Conservation (phyloP, 2,329 filamentous ascomycete species). For the Fusarium ramigenum region DNA sequence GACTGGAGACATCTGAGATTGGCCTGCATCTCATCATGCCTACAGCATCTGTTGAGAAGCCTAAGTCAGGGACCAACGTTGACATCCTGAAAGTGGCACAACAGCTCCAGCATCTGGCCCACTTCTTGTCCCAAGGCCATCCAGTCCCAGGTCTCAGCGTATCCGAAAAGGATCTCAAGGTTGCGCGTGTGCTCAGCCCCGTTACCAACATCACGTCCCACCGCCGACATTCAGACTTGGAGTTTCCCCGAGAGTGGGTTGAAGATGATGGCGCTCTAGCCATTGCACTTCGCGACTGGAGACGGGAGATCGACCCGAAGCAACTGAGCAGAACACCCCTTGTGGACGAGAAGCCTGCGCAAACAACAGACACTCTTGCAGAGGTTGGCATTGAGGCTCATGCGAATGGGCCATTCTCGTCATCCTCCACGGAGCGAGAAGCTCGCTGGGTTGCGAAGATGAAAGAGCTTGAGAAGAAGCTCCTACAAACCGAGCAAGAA, state of each 20-base stretch:
- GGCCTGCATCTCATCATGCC: not conserved
- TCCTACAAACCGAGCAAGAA: not conserved
- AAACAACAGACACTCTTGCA: accelerated
- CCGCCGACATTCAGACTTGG: not conserved
- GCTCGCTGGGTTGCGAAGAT: accelerated
- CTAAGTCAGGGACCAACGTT: not conserved
- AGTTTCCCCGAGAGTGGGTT: not conserved
- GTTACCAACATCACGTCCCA: not conserved
- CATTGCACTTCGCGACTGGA: not conserved
- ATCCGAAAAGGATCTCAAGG: not conserved
- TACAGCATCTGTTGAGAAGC: not conserved
- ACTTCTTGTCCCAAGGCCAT: accelerated
- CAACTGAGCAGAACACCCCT: accelerated
- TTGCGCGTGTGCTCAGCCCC: not conserved
- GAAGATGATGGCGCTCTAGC: not conserved
- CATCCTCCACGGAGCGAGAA: not conserved
- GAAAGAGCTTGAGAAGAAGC: not conserved
- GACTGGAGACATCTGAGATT: not conserved
- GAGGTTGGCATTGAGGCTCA: not conserved
- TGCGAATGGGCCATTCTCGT: not conserved
- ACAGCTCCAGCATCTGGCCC: not conserved
- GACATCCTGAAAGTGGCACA: not conserved
- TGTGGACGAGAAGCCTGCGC: accelerated
- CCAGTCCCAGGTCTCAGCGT: accelerated
- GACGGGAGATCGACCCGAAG: not conserved